phyloP scores from a whole-genome alignment of 208 protist genomes.

The Naegleria gruberi region DNA sequence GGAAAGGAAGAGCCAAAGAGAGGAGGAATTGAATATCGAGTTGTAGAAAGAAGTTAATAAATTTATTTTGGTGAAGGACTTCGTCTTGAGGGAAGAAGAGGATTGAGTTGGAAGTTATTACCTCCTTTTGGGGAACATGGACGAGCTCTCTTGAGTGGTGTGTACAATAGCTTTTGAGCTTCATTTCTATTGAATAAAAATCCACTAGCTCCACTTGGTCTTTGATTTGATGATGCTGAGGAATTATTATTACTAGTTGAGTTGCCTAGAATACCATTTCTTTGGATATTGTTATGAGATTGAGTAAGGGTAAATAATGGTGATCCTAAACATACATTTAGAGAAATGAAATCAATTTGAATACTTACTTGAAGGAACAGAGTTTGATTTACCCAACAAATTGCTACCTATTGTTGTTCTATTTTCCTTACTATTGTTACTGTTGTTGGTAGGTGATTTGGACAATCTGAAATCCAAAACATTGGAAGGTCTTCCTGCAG shows the following conservation, averaged over 20 bases:
- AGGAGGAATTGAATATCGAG: neutral
- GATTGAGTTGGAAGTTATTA: neutral
- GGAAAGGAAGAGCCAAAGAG: neutral
- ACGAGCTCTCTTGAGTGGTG: neutral
- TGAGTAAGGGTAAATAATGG: neutral
- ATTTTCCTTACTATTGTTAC: too few relatives aligned
- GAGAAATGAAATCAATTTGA: too few relatives aligned
- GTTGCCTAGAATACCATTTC: too few relatives aligned
- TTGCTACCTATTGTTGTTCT: too few relatives aligned
- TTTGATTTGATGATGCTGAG: too few relatives aligned
- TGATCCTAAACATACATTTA: too few relatives aligned
- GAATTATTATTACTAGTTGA: neutral
- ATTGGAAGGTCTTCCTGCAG: too few relatives aligned
- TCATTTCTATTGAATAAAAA: neutral
- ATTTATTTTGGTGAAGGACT: neutral
- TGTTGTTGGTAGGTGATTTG: neutral
- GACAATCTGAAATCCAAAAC: neutral
- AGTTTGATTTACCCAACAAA: too few relatives aligned
- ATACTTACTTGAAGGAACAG: too few relatives aligned
- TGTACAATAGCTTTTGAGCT: neutral
- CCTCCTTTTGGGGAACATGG: neutral
- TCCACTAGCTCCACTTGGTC: too few relatives aligned
- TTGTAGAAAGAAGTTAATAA: neutral
- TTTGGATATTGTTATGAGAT: neutral
- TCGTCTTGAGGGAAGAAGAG: neutral